These are phyloP conservation scores for Alopecurus myosuroides DNA, from an alignment of 176 grass and related monocot genomes.

Conservation along the genomic window DNA sequence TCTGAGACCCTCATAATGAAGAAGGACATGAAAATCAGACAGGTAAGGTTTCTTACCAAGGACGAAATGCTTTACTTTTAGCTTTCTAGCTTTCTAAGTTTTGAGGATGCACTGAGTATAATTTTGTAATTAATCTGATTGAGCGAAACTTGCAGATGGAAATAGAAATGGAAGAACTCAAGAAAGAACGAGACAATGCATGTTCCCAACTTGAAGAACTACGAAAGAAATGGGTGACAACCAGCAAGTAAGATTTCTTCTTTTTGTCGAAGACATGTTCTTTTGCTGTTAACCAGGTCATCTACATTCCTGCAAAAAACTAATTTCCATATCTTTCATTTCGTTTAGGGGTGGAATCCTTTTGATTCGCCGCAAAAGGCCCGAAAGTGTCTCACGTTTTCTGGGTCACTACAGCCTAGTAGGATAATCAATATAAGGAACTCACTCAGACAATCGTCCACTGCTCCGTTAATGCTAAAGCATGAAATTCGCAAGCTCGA, in stretches of 20 bases:
- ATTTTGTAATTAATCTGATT: slow-evolving; percentile 14
- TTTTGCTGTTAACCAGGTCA: slow-evolving; percentile 16
- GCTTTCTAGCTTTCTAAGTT: neutral
- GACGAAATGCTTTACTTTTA: neutral
- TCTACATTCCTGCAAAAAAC: neutral
- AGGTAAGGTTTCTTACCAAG: slow-evolving; percentile 49
- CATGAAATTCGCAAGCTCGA: slow-evolving; percentile 97
- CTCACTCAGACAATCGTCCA: slow-evolving; percentile 70
- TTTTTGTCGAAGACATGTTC: neutral
- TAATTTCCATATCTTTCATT: slow-evolving; percentile 1
- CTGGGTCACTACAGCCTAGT: slow-evolving; percentile 37
- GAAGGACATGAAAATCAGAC: slow-evolving; percentile 63
- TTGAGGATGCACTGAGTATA: slow-evolving; percentile 10
- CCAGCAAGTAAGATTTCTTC: slow-evolving; percentile 35
- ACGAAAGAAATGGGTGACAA: slow-evolving; percentile 54
- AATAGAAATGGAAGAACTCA: slow-evolving; percentile 78
- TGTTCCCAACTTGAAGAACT: slow-evolving; percentile 61
- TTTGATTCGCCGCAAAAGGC: slow-evolving; percentile 57
- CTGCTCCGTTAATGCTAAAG: slow-evolving; percentile 75
- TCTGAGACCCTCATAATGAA: slow-evolving; percentile 45
- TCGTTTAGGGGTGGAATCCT: slow-evolving; percentile 71
- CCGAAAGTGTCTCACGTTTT: slow-evolving; percentile 81
- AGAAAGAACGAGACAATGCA: slow-evolving; percentile 70
- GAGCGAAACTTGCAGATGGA: slow-evolving; percentile 58
- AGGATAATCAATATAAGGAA: slow-evolving; percentile 43